A percentile compares a stretch with the other conserved stretches of the same genome.
Conservation (phyloP, 345 rosid genomes). For the Kernera saxatilis region DNA sequence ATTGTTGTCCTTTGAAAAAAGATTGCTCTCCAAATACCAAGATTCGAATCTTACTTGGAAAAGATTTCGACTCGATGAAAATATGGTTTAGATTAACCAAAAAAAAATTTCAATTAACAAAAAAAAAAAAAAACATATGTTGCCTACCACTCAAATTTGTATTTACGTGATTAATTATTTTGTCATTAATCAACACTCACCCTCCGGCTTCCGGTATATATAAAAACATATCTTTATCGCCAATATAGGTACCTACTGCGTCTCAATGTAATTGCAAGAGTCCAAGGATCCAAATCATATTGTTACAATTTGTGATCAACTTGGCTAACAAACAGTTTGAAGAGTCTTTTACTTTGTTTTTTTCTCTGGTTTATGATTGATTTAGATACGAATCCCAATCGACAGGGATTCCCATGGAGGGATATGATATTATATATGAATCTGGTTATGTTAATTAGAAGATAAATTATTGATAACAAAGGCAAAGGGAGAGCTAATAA, state of each 20-base stretch:
- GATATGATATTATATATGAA: neutral
- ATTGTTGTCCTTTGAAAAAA: neutral
- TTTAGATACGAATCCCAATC: neutral
- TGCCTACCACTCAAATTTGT: conserved; percentile 9
- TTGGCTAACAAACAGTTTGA: conserved; percentile 4
- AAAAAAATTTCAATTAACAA: neutral
- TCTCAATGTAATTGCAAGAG: conserved; percentile 1
- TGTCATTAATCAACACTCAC: neutral
- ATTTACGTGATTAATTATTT: neutral
- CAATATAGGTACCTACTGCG: neutral
- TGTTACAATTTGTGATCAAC: neutral
- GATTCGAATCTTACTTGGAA: neutral
- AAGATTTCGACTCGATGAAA: neutral
- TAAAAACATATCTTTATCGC: neutral
- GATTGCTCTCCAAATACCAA: neutral
- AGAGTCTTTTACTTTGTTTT: neutral
- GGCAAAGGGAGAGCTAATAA: neutral
- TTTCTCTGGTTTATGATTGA: neutral
- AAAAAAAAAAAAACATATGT: neutral
- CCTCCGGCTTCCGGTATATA: neutral
- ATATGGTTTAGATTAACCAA: too few relatives aligned
- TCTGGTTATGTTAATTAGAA: neutral
- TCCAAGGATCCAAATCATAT: neutral
- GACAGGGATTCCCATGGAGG: neutral
- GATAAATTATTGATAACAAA: neutral